A percentile compares a stretch with the other conserved stretches of the same genome.
These are phyloP conservation scores for Botryosphaeria dothidea DNA, from an alignment of 2,329 filamentous ascomycete genomes.

Conservation along the genomic window DNA sequence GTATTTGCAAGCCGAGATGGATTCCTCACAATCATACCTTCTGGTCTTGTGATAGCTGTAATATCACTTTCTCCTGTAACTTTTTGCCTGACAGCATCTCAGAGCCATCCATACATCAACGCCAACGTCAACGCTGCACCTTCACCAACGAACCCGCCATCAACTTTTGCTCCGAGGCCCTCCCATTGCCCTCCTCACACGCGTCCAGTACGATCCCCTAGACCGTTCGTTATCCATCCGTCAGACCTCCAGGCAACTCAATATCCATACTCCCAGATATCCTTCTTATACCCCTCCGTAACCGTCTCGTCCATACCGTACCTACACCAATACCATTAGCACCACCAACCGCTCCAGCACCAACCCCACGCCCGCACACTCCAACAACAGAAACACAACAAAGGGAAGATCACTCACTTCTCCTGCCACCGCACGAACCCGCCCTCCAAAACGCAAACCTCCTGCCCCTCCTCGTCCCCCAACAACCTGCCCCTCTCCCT, in stretches of 20 bases:
- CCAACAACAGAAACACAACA: not conserved
- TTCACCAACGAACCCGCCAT: not conserved
- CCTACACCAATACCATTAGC: conserved; percentile 27
- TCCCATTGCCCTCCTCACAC: conserved; percentile 4
- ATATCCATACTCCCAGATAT: conserved; percentile 71
- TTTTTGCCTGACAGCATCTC: not conserved
- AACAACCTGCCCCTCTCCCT: conserved; percentile 63
- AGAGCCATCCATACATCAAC: not conserved
- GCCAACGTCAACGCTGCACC: not conserved
- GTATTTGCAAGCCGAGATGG: not conserved
- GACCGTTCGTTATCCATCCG: not conserved
- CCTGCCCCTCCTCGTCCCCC: conserved; percentile 52
- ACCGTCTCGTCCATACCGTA: conserved; percentile 76
- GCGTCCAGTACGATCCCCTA: conserved; percentile 12
- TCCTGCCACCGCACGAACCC: conserved; percentile 93
- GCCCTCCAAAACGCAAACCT: conserved; percentile 76
- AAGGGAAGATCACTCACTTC: conserved; percentile 44
- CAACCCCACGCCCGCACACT: not conserved
- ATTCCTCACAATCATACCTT: not conserved
- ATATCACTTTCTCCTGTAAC: not conserved
- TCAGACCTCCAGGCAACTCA: not conserved
- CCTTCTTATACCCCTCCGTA: conserved; percentile 81
- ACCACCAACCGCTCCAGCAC: not conserved
- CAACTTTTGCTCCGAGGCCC: not conserved
- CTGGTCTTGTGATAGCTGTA: not conserved